These are phyloP conservation scores for Austroboletus festivus DNA, from an alignment of 768 basidiomycete genomes.

Conservation along the genomic window DNA sequence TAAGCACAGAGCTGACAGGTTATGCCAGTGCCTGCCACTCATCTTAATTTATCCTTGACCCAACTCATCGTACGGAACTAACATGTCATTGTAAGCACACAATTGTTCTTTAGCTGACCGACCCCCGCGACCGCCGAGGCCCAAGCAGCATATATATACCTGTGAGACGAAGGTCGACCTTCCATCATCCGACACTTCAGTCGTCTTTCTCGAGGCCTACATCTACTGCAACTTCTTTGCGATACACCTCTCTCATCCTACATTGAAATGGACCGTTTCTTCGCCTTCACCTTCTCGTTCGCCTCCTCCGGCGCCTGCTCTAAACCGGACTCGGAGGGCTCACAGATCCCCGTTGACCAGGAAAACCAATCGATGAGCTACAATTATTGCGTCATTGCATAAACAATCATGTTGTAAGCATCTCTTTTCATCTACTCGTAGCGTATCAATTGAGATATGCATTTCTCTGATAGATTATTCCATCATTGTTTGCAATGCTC, in stretches of 20 bases:
- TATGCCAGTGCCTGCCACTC: neutral
- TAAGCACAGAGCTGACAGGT: conserved; percentile 6
- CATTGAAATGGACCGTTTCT: conserved; percentile 20
- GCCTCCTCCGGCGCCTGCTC: neutral
- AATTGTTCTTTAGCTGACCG: conserved; percentile 15
- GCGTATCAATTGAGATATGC: neutral
- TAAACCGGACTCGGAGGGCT: neutral
- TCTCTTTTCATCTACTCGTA: neutral
- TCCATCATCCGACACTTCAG: conserved; percentile 1
- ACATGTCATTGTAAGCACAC: conserved; percentile 2
- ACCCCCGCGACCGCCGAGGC: conserved; percentile 1
- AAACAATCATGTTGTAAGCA: conserved; percentile 14
- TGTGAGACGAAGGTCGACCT: neutral
- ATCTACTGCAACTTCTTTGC: conserved; percentile 2
- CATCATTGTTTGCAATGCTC: neutral
- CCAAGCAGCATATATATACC: conserved; percentile 18
- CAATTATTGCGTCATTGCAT: conserved; percentile 18
- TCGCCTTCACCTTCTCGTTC: neutral
- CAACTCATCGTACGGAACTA: neutral
- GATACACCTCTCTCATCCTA: conserved; percentile 3
- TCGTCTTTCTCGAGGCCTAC: conserved; percentile 4
- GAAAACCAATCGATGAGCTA: neutral
- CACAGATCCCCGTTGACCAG: conserved; percentile 16
- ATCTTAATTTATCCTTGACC: neutral
- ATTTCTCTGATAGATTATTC: neutral